Conservation (phyloP, 495 filamentous ascomycete species). For the Aspergillus asperescens region DNA sequence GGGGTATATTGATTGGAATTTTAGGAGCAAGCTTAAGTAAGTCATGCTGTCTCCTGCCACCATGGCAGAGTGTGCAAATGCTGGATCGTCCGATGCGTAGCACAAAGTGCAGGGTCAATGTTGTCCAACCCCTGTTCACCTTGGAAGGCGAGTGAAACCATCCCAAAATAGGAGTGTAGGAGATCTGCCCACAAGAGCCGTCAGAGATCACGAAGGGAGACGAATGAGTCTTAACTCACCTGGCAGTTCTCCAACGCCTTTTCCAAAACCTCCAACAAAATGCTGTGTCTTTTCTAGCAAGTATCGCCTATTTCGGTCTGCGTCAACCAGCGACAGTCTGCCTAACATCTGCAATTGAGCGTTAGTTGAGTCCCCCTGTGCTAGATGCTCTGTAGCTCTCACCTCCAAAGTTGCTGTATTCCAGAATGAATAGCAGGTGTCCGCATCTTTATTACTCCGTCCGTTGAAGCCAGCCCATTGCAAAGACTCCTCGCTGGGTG, state of each 20-base stretch:
- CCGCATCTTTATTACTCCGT: conserved; percentile 77
- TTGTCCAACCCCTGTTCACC: conserved; percentile 53
- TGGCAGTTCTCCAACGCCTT: conserved; percentile 71
- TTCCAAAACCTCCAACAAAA: conserved; percentile 83
- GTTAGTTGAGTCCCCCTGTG: background rate
- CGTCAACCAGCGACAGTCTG: conserved; percentile 54
- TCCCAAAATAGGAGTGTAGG: conserved; percentile 83
- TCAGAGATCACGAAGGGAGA: conserved; percentile 3
- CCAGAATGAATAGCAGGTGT: conserved; percentile 97
- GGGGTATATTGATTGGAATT: conserved; percentile 1
- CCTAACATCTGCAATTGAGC: conserved; percentile 55
- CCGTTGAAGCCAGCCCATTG: conserved; percentile 74
- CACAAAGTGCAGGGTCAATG: conserved; percentile 66
- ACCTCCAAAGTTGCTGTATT: conserved; percentile 64
- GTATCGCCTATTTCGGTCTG: conserved; percentile 61
- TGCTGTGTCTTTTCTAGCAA: conserved; percentile 88
- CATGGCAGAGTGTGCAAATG: conserved; percentile 41
- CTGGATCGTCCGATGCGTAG: conserved; percentile 46
- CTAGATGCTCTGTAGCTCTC: conserved; percentile 13
- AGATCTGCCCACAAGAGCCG: conserved; percentile 52
- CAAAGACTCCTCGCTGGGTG: conserved; percentile 30
- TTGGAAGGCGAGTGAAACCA: conserved; percentile 68
- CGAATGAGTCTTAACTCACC: conserved; percentile 33
- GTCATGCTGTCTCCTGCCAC: conserved; percentile 25
- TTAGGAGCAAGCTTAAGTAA: background rate